A percentile compares a stretch with the other conserved stretches of the same genome.
Evolutionary conservation across 1,284 basidiomycete species (phyloP).

Genomic region (Apiotrichum sp.): DNA sequence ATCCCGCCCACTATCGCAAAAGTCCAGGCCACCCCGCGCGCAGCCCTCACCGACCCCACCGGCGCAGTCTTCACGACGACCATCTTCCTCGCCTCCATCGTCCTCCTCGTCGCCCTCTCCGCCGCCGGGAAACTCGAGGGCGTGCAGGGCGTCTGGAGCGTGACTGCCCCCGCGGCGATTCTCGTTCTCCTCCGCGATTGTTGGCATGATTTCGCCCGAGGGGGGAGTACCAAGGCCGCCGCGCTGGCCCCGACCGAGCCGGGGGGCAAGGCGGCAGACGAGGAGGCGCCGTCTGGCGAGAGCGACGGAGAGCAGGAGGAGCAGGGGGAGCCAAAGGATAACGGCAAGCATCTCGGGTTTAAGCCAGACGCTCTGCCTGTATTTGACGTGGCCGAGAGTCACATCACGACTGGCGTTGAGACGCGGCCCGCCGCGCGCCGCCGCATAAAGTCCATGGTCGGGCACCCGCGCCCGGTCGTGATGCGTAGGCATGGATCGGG

Average conservation of each 20-base stretch:
- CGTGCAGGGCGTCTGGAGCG: conserved; percentile 62
- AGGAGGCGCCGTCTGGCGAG: not conserved
- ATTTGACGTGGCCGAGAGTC: no score
- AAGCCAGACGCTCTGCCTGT: no score
- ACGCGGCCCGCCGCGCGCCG: no score
- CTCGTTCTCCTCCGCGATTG: conserved; percentile 66
- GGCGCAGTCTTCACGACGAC: conserved; percentile 53
- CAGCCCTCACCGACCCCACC: conserved; percentile 51
- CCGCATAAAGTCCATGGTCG: no score
- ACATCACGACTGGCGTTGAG: no score
- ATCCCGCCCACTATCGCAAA: conserved; percentile 1
- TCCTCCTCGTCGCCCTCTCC: conserved; percentile 56
- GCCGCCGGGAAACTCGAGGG: conserved; percentile 51
- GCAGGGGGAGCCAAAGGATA: no score
- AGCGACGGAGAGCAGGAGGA: not conserved
- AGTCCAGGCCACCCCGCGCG: conserved; percentile 48
- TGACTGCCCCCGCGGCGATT: conserved; percentile 79
- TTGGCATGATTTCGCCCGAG: conserved; percentile 51
- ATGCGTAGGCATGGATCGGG: not conserved
- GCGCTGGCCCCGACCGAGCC: not conserved
- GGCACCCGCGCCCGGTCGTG: no score
- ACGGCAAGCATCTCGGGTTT: no score
- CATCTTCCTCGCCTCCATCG: conserved; percentile 54
- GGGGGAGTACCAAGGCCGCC: not conserved
- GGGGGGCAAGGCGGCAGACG: not conserved